Evolutionary conservation across 768 basidiomycete genomes (phyloP).

Genomic region (Galerina marginata): DNA sequence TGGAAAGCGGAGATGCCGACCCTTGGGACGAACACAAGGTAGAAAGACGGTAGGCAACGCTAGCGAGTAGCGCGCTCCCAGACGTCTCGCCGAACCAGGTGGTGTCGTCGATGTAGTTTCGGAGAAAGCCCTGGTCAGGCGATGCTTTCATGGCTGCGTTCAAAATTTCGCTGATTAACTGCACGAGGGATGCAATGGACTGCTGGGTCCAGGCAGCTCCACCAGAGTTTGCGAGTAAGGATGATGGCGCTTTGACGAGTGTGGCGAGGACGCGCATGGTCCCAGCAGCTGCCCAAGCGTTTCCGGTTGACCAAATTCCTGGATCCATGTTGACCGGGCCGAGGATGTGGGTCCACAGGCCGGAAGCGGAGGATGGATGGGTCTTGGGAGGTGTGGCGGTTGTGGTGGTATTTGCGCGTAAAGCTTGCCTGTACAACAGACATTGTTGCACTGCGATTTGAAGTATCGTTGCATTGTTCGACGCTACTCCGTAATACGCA

Average conservation of each 20-base stretch:
- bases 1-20: conserved; percentile 1
- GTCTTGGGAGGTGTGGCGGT: conserved; percentile 3
- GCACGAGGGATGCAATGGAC: conserved; percentile 33
- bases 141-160: conserved; percentile 36
- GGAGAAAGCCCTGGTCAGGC: conserved; percentile 33
- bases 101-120: conserved; percentile 41
- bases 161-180: conserved; percentile 43
- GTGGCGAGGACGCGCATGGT: conserved; percentile 65
- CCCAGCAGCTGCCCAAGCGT: conserved; percentile 76
- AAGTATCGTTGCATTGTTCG: conserved; percentile 39
- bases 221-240: conserved; percentile 22
- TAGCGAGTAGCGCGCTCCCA: conserved; percentile 40
- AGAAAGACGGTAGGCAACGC: conserved; percentile 39
- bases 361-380: conserved; percentile 11
- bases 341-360: conserved; percentile 48
- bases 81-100: conserved; percentile 45
- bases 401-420: conserved; percentile 34
- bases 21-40: conserved; percentile 19
- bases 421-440: conserved; percentile 40
- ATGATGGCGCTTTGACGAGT: conserved; percentile 44
- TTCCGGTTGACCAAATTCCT: conserved; percentile 59
- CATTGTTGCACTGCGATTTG: conserved; percentile 44
- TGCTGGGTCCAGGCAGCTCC: conserved; percentile 16
- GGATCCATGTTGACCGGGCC: conserved; percentile 43
- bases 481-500: conserved; percentile 50